phyloP scores from a whole-genome alignment of 2,329 filamentous ascomycete species.

The Sphaerulina vaccinii region DNA sequence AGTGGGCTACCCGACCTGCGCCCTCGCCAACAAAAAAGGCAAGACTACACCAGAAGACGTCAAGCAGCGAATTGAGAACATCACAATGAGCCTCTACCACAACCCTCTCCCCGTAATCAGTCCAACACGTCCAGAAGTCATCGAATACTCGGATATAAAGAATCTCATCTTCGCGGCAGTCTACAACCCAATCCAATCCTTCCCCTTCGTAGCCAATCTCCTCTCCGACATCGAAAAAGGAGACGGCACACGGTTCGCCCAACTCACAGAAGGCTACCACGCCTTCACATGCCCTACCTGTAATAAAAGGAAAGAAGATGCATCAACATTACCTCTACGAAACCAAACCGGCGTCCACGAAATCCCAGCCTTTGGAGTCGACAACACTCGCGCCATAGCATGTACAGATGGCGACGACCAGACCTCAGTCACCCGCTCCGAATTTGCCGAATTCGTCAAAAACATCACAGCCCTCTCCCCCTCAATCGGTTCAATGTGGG shows the following conservation, averaged over 20 bases:
- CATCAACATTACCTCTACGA: too few relatives aligned
- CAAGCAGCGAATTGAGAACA: conserved; percentile 34
- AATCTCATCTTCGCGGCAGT: conserved; percentile 38
- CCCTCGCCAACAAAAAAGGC: conserved; percentile 37
- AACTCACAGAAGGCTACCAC: conserved; percentile 27
- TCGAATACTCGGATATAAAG: conserved; percentile 44
- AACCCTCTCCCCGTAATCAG: conserved; percentile 41
- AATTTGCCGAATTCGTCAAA: conserved; percentile 39
- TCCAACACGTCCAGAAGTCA: conserved; percentile 35
- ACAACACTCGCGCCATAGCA: conserved; percentile 36
- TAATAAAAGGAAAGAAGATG: neutral
- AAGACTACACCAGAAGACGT: conserved; percentile 39
- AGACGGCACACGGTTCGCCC: conserved; percentile 33
- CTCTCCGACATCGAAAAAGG: conserved; percentile 39
- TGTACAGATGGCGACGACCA: conserved; percentile 44
- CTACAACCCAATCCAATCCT: conserved; percentile 39
- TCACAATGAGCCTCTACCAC: conserved; percentile 42
- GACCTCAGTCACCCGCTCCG: conserved; percentile 23
- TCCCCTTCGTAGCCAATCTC: conserved; percentile 38
- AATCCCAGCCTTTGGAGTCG: neutral
- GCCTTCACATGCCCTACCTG: conserved; percentile 12
- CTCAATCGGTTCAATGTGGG: conserved; percentile 41
- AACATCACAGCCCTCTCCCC: conserved; percentile 38
- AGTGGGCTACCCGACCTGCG: conserved; percentile 43
- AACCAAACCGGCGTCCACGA: conserved; percentile 10